Conservation (phyloP, 768 basidiomycete species). For the Suillus americanus region DNA sequence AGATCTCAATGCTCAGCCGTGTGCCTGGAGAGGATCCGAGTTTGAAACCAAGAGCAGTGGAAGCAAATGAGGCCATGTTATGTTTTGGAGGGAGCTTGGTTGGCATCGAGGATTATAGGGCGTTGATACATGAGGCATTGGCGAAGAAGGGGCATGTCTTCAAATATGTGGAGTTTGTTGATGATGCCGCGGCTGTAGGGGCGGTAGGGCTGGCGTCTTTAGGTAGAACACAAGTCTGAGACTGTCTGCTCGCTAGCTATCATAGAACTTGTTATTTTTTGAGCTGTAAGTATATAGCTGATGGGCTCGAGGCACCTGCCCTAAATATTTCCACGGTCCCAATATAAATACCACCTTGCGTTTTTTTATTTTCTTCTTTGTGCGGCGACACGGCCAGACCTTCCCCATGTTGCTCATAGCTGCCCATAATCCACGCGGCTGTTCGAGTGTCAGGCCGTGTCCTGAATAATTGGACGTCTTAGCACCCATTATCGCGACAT, state of each 20-base stretch:
- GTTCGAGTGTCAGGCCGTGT: slow-evolving; percentile 92
- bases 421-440: slow-evolving; percentile 58
- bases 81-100: slow-evolving; percentile 82
- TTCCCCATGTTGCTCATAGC: slow-evolving; percentile 93
- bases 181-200: slow-evolving; percentile 67
- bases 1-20: slow-evolving; percentile 49
- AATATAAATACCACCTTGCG: neutral
- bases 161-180: slow-evolving; percentile 61
- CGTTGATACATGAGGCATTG: slow-evolving; percentile 54
- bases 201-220: slow-evolving; percentile 52
- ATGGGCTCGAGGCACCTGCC: slow-evolving; percentile 12
- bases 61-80: slow-evolving; percentile 56
- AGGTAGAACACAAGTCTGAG: neutral
- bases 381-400: slow-evolving; percentile 82
- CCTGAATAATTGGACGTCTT: slow-evolving; percentile 76
- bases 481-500: slow-evolving; percentile 71
- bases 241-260: neutral
- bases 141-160: slow-evolving; percentile 60
- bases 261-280: neutral
- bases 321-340: slow-evolving; percentile 21
- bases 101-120: slow-evolving; percentile 59
- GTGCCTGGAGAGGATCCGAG: slow-evolving; percentile 38
- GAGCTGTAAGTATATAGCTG: too few species aligned
- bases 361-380: slow-evolving; percentile 35
- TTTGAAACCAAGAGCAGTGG: slow-evolving; percentile 38